Conservation (phyloP, 2,329 filamentous ascomycete species). For the Clarireedia sp. region DNA sequence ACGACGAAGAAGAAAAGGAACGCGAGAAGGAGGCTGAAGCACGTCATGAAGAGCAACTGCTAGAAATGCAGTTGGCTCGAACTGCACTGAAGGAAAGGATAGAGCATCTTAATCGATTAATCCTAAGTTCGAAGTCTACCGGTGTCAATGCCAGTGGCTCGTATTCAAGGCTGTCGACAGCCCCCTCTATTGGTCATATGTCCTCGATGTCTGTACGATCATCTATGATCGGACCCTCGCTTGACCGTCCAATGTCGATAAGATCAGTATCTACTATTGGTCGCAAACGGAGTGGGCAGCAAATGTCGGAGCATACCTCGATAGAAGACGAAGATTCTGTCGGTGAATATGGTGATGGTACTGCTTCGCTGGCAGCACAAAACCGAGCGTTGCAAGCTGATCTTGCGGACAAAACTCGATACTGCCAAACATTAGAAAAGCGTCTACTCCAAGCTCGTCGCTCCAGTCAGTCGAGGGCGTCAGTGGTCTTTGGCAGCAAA, state of each 20-base stretch:
- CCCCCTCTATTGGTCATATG: conserved; percentile 34
- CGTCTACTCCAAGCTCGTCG: conserved; percentile 81
- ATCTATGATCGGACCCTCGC: conserved; percentile 56
- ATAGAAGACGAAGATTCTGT: conserved; percentile 57
- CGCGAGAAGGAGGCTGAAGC: conserved; percentile 74
- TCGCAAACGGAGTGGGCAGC: conserved; percentile 18
- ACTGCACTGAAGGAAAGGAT: conserved; percentile 96
- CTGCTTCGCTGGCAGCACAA: conserved; percentile 73
- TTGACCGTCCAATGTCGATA: conserved; percentile 60
- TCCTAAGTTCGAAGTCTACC: conserved; percentile 89
- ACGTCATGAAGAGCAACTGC: conserved; percentile 91
- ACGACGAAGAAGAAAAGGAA: conserved; percentile 62
- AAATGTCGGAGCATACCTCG: conserved; percentile 23
- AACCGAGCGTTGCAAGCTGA: conserved; percentile 91
- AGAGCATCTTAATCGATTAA: conserved; percentile 89
- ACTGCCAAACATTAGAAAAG: conserved; percentile 90
- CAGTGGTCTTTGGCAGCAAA: conserved; percentile 58
- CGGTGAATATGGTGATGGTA: conserved; percentile 81
- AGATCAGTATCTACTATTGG: conserved; percentile 41
- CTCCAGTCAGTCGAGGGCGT: conserved; percentile 82
- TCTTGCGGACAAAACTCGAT: conserved; percentile 91
- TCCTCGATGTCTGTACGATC: conserved; percentile 54
- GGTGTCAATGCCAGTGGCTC: conserved; percentile 79
- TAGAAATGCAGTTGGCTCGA: conserved; percentile 95
- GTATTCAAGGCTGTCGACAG: conserved; percentile 54